phyloP scores from a whole-genome alignment of 2,329 filamentous ascomycete genomes.

The Diaporthe longicolla region DNA sequence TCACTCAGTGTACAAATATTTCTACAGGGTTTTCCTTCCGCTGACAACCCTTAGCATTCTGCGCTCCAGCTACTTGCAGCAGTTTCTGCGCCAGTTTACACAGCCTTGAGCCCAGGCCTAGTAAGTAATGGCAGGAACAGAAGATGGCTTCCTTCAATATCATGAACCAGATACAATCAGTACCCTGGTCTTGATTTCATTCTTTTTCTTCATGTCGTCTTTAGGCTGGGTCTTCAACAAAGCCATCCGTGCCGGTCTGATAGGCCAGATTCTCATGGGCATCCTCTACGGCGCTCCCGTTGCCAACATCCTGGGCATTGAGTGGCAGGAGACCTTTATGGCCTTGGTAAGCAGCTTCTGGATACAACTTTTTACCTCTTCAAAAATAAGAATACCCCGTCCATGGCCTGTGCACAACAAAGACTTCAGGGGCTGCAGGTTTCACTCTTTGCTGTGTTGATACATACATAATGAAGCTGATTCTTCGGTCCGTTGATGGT shows the following conservation, averaged over 20 bases:
- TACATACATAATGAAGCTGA: too few relatives aligned
- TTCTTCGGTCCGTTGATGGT: too few relatives aligned
- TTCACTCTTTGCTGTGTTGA: too few relatives aligned
- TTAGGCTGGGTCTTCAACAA: conserved; percentile 58
- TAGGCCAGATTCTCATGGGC: conserved; percentile 62
- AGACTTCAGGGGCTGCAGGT: too few relatives aligned
- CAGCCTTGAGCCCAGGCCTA: neutral
- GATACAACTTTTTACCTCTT: too few relatives aligned
- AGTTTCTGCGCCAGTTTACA: too few relatives aligned
- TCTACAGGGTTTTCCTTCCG: neutral
- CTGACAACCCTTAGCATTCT: neutral
- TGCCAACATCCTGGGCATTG: conserved; percentile 57
- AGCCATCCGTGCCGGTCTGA: conserved; percentile 59
- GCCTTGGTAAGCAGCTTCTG: conserved; percentile 46
- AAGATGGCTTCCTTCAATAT: conserved; percentile 53
- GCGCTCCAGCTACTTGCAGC: neutral
- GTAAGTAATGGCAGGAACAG: conserved; percentile 12
- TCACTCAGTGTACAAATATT: neutral
- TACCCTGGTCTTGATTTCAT: conserved; percentile 59
- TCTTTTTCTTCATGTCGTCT: conserved; percentile 59
- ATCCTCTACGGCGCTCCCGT: conserved; percentile 61
- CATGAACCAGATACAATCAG: conserved; percentile 56
- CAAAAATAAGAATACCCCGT: too few relatives aligned
- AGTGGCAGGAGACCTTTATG: conserved; percentile 62
- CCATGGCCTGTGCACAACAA: too few relatives aligned